These are phyloP conservation scores for Gnetum montanum DNA, from an alignment of 75 land plant genomes.

Conservation along the genomic window DNA sequence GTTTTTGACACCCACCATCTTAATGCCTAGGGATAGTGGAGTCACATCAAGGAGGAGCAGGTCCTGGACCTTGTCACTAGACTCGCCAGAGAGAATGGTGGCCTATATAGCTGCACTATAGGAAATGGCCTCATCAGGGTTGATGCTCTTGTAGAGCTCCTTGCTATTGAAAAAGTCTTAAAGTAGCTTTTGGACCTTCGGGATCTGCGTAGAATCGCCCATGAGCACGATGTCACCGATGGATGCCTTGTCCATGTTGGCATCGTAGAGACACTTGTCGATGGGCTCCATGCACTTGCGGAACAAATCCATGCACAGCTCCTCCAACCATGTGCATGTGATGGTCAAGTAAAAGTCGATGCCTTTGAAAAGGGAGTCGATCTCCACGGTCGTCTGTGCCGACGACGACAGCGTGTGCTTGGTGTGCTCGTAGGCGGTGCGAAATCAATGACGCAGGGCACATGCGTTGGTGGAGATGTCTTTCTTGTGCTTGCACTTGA, in stretches of 20 bases:
- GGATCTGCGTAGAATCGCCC: constrained; percentile 68
- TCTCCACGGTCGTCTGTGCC: constrained; percentile 72
- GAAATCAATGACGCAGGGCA: constrained; percentile 47
- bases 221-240: constrained; percentile 63
- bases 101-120: constrained; percentile 79
- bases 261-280: constrained; percentile 69
- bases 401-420: constrained; percentile 70
- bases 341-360: constrained; percentile 67
- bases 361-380: constrained; percentile 64
- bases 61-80: constrained; percentile 73
- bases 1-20: constrained; percentile 80
- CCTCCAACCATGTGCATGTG: constrained; percentile 66
- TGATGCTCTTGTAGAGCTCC: constrained; percentile 83
- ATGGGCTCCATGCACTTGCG: constrained; percentile 83
- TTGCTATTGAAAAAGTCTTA: constrained; percentile 80
- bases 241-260: constrained; percentile 69
- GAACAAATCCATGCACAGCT: constrained; percentile 72
- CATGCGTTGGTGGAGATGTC: constrained; percentile 59
- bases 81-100: constrained; percentile 64
- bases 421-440: constrained; percentile 65
- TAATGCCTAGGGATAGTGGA: constrained; percentile 59
- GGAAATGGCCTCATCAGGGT: constrained; percentile 75
- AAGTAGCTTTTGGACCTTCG: constrained; percentile 60
- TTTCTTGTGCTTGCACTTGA: constrained; percentile 76
- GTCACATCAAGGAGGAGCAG: constrained; percentile 60